phyloP scores from a whole-genome alignment of 2,329 filamentous ascomycete genomes.

The Aspergillus piperis region DNA sequence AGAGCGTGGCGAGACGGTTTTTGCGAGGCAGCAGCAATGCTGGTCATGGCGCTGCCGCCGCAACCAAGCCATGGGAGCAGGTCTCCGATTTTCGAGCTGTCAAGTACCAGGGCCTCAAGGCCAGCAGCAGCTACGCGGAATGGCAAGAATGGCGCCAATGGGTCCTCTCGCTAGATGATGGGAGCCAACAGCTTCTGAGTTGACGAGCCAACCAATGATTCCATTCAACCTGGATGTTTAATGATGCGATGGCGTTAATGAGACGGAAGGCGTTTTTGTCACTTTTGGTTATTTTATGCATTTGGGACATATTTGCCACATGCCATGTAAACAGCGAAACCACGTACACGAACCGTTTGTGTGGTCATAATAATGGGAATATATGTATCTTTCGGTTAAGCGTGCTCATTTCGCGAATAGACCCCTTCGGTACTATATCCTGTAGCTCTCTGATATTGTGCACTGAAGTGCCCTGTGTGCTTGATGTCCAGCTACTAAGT shows the following conservation, averaged over 20 bases:
- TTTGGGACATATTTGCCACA: not conserved
- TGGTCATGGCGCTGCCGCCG: slow-evolving; percentile 14
- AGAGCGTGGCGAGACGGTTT: slow-evolving; percentile 39
- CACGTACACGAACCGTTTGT: not conserved
- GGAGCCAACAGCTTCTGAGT: slow-evolving; percentile 27
- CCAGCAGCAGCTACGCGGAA: slow-evolving; percentile 68
- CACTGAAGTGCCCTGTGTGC: no score
- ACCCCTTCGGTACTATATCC: no score
- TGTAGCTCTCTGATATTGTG: no score
- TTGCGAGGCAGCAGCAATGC: slow-evolving; percentile 43
- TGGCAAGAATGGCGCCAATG: slow-evolving; percentile 81
- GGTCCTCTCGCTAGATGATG: slow-evolving; percentile 49
- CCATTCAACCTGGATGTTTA: not conserved
- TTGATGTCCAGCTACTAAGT: no score
- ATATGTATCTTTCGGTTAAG: not conserved
- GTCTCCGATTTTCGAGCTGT: slow-evolving; percentile 73
- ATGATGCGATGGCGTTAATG: not conserved
- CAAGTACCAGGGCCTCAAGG: slow-evolving; percentile 83
- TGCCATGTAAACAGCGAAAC: not conserved
- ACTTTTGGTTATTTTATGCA: not conserved
- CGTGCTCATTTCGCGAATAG: no score
- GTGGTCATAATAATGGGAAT: no score
- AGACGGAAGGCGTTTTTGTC: not conserved
- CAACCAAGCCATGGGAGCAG: slow-evolving; percentile 65
- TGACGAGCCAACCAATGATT: not conserved